Evolutionary conservation across 257 asterid genomes (phyloP), one percentile per base, ranked within the genome.

Genomic region (Solanum chiquidenum): DNA sequence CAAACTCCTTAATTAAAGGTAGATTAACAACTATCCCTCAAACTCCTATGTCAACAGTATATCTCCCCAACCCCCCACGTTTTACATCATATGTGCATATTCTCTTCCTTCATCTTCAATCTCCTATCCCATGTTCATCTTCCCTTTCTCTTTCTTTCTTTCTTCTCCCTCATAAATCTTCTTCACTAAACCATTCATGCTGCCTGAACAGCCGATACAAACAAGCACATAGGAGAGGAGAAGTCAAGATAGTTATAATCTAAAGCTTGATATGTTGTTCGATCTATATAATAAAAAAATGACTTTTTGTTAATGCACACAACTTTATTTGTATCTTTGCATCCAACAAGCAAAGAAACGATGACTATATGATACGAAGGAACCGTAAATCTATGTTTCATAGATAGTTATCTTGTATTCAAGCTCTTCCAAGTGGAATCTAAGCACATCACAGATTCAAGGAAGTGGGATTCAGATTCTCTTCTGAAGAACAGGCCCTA

Each of bases 361-460:
- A 94, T 92, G 23, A 96, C 95, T 6, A 91, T 91, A 92, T 94
- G 94, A 83, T 93, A 92, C 92, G 92, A 90, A 31, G 98, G 99
- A 79, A 97, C 91, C 16, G 91, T 90, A 82, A 97, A 94, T 88
- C 96, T 91, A 2, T 97, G 96, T 25, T 92, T 93, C 87, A 94
- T 93, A 9, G 99, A 98, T 83, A 29, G 96, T 94, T 99, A 97
- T 97, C 93, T 93, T 97, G 92, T 94, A 96, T 71, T 96, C 98
- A 9, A 95, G 91, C 76, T 95, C 94, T 71, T 91, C 93, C 92
- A 97, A 89, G 93, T 96, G 98, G 87, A 89, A 91, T 91, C 88
- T 94, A 25, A 97, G 94, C 79, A 89, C 95, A 38, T 96, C 95
- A 18, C 94, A 90, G 77, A 95, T 92, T 46, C 98, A 98, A 25